Conservation (phyloP, 129 eudicot genomes). For the Lonicera japonica region DNA sequence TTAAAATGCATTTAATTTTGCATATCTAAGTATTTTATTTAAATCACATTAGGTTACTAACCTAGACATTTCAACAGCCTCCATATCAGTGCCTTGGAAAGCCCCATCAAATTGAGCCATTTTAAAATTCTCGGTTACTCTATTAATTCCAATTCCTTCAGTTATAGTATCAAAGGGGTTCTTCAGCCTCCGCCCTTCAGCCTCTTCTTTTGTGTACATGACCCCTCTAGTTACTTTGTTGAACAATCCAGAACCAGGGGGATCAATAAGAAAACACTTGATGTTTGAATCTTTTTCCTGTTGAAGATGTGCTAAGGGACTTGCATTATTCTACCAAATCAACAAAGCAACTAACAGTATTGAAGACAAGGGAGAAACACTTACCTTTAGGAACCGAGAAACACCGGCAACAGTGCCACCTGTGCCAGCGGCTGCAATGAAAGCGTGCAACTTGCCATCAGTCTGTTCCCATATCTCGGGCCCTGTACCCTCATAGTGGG, state of each 20-base stretch:
- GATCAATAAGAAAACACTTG: slow-evolving; percentile 85
- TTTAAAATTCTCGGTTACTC: slow-evolving; percentile 80
- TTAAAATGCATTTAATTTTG: too few relatives aligned
- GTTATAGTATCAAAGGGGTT: slow-evolving; percentile 97
- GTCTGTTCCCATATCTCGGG: slow-evolving; percentile 96
- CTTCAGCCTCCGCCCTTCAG: slow-evolving; percentile 88
- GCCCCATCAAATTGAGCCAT: slow-evolving; percentile 92
- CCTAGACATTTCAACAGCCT: slow-evolving; percentile 99
- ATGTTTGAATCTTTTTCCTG: slow-evolving; percentile 69
- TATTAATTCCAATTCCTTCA: slow-evolving; percentile 95
- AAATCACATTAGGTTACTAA: slow-evolving; percentile 12
- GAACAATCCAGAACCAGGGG: slow-evolving; percentile 97
- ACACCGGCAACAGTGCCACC: slow-evolving; percentile 96
- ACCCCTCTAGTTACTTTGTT: slow-evolving; percentile 94
- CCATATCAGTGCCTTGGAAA: slow-evolving; percentile 78
- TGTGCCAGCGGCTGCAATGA: slow-evolving; percentile 93
- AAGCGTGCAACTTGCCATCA: slow-evolving; percentile 71
- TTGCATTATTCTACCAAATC: background rate
- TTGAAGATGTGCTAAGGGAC: slow-evolving; percentile 6
- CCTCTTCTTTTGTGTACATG: slow-evolving; percentile 98
- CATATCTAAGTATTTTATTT: too few relatives aligned
- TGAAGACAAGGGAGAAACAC: background rate
- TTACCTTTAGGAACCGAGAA: slow-evolving; percentile 74
- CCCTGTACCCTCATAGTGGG: slow-evolving; percentile 95
- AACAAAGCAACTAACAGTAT: background rate